These are phyloP conservation scores for Kodamaea restingae DNA, from an alignment of 805 yeast genomes.

Conservation along the genomic window DNA sequence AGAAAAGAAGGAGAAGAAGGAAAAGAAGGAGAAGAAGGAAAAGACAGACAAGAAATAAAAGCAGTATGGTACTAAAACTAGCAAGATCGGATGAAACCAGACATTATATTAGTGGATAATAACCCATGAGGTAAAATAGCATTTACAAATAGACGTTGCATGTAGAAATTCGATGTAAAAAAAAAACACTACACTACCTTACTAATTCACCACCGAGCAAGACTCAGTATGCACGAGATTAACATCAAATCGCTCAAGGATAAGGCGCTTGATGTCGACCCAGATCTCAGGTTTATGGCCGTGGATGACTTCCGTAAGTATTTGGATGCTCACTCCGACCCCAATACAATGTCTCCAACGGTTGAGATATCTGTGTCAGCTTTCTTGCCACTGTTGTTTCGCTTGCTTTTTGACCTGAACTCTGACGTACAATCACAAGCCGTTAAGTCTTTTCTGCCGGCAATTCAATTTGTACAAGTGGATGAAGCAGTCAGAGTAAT, in stretches of 20 bases:
- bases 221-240: conserved; percentile 20
- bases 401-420: conserved; percentile 53
- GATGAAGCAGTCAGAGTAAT: conserved; percentile 29
- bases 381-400: conserved; percentile 32
- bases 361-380: conserved; percentile 3
- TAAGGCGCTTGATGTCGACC: conserved; percentile 62
- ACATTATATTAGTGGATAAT: too few species aligned
- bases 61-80: too few species aligned
- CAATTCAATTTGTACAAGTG: conserved; percentile 35
- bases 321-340: conserved; percentile 19
- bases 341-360: conserved; percentile 1
- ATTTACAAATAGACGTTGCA: neutral
- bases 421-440: conserved; percentile 76
- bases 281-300: conserved; percentile 84
- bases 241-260: conserved; percentile 32
- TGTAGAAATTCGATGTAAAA: neutral
- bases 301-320: conserved; percentile 62
- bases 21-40: conserved; percentile 2
- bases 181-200: neutral
- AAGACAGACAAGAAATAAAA: conserved; percentile 5
- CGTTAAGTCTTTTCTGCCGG: conserved; percentile 51
- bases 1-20: conserved; percentile 12
- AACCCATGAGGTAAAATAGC: conserved; percentile 1
- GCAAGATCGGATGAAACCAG: too few species aligned
- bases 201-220: neutral